A percentile compares a stretch with the other conserved stretches of the same genome.
phyloP scores from a whole-genome alignment of 2,329 filamentous ascomycete species.

The Clarireedia hainanense region DNA sequence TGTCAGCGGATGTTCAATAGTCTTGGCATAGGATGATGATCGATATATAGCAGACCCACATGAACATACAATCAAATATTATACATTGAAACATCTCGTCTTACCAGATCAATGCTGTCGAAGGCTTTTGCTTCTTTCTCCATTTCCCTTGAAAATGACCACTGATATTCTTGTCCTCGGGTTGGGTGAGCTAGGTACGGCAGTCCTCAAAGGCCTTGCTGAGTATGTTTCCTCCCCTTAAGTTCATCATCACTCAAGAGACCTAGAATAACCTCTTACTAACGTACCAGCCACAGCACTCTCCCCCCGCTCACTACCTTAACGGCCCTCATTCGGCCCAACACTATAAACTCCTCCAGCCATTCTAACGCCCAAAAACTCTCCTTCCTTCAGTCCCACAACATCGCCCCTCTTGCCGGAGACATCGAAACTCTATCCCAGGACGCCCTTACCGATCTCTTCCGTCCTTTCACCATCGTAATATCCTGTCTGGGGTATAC shows the following conservation, averaged over 20 bases:
- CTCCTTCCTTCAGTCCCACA: slow-evolving; percentile 20
- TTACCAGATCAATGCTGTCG: too few relatives aligned
- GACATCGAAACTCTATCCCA: slow-evolving; percentile 30
- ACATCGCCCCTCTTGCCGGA: slow-evolving; percentile 17
- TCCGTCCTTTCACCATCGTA: slow-evolving; percentile 43
- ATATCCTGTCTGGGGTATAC: slow-evolving; percentile 56
- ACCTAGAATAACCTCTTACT: not conserved
- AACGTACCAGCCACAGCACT: slow-evolving; percentile 37
- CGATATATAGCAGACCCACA: too few relatives aligned
- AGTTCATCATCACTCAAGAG: not conserved
- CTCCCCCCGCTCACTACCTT: slow-evolving; percentile 33
- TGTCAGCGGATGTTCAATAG: too few relatives aligned
- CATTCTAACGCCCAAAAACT: slow-evolving; percentile 37
- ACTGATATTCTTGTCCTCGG: slow-evolving; percentile 51
- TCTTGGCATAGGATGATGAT: too few relatives aligned
- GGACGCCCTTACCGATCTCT: slow-evolving; percentile 33
- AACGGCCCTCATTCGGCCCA: slow-evolving; percentile 42
- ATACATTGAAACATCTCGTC: too few relatives aligned
- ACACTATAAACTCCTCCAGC: slow-evolving; percentile 28
- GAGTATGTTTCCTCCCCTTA: not conserved
- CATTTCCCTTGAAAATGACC: not conserved
- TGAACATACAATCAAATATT: too few relatives aligned
- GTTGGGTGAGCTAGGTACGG: slow-evolving; percentile 56
- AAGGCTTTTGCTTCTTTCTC: too few relatives aligned
- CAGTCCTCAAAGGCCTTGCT: slow-evolving; percentile 37